phyloP scores from a whole-genome alignment of 306 rosid genomes.

The Dryas alaskensis region DNA sequence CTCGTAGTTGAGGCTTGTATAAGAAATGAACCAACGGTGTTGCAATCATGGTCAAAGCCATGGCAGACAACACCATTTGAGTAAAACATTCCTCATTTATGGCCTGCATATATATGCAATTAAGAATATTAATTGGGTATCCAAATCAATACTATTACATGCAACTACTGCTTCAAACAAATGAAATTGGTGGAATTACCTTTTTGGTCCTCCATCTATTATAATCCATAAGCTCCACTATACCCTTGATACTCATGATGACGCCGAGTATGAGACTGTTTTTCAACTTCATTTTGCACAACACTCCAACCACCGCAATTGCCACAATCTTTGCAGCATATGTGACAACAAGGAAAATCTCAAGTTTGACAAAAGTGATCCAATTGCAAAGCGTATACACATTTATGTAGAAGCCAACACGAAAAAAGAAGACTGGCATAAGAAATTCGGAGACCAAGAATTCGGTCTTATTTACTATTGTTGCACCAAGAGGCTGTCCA shows the following conservation, averaged over 20 bases:
- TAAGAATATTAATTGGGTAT: too few relatives aligned
- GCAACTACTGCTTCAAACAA: too few relatives aligned
- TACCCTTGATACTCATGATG: conserved; percentile 67
- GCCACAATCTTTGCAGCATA: conserved; percentile 48
- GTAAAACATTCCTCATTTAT: conserved; percentile 53
- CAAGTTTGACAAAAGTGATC: conserved; percentile 36
- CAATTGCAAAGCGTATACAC: conserved; percentile 41
- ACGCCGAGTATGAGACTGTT: conserved; percentile 60
- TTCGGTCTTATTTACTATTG: conserved; percentile 54
- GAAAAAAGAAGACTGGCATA: conserved; percentile 40
- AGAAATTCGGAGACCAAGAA: conserved; percentile 45
- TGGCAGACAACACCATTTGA: conserved; percentile 41
- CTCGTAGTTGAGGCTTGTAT: conserved; percentile 38
- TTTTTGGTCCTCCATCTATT: conserved; percentile 26
- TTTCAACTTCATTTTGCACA: conserved; percentile 51
- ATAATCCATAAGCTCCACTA: conserved; percentile 46
- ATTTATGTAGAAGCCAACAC: conserved; percentile 44
- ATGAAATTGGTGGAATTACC: conserved; percentile 26
- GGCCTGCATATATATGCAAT: conserved; percentile 31
- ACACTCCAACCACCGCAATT: conserved; percentile 46
- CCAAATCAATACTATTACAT: too few relatives aligned
- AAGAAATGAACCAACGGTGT: conserved; percentile 47
- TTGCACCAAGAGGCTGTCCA: conserved; percentile 64
- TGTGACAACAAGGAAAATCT: conserved; percentile 27
- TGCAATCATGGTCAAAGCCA: conserved; percentile 46